Percentiles rank a stretch among this genome's conserved stretches.
These are phyloP conservation scores for Filobasidium floriforme DNA, from an alignment of 768 basidiomycete species.

Conservation along the genomic window DNA sequence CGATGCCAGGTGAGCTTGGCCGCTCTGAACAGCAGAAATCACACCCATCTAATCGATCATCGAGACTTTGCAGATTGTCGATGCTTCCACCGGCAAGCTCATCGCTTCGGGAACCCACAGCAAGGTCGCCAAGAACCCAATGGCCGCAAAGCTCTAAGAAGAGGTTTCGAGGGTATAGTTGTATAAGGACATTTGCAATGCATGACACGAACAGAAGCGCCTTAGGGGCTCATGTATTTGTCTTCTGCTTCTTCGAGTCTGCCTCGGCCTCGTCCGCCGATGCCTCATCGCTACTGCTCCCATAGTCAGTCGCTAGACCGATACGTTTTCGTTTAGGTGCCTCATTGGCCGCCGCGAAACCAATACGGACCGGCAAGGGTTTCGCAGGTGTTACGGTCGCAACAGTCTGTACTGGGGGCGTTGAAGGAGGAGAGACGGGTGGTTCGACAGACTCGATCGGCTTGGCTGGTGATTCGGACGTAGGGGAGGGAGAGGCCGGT, in stretches of 20 bases:
- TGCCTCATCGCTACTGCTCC: neutral
- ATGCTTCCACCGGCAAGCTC: constrained; percentile 16
- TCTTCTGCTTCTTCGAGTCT: constrained; percentile 4
- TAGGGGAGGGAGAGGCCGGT: neutral
- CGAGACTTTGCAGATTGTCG: constrained; percentile 10
- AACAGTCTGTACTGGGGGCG: neutral
- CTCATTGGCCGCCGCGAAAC: neutral
- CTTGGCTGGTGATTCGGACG: constrained; percentile 20
- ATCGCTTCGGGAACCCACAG: constrained; percentile 22
- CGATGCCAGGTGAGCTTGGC: constrained; percentile 21
- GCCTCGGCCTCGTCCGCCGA: neutral
- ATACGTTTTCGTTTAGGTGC: constrained; percentile 1
- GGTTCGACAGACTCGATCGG: neutral
- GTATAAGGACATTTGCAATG: neutral
- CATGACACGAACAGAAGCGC: neutral
- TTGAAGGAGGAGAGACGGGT: neutral
- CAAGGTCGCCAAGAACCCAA: constrained; percentile 19
- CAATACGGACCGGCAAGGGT: neutral
- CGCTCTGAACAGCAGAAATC: neutral
- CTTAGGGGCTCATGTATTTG: neutral
- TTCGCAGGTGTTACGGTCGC: neutral
- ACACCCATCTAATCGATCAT: neutral
- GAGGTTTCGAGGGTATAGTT: neutral
- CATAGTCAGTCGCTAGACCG: neutral
- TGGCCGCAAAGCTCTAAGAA: neutral